Evolutionary conservation across 2,329 filamentous ascomycete species (phyloP), one percentile per base, ranked within the genome.

Genomic region (Orbilia quercus): DNA sequence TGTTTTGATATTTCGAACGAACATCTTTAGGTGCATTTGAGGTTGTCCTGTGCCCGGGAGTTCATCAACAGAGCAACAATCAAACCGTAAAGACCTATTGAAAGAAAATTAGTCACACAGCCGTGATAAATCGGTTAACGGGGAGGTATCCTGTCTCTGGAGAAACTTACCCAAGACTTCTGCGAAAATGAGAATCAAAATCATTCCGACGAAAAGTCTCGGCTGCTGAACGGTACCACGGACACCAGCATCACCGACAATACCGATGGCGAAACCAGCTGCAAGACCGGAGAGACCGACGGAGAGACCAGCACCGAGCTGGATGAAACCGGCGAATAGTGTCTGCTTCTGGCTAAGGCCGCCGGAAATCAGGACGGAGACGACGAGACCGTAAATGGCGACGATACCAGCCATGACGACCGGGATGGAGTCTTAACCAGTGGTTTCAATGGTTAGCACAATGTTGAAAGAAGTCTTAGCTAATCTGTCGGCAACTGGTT

Each of bases 361-460:
- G 81, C 92, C 90, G 80, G 91, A 92, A 80, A 95, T 92, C 80
- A 95, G 84, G 81, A 95, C 91, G 16, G 91, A 93, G 75, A 94
- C 91, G 83, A 95, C 91, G 77, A 95, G 87, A 79, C 91, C 91
- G 85, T 95, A 99, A 83, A 99, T 98, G 90, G 92, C 95, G 84
- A 99, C 98, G 84, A 99, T 99, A 98, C 95, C 95, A 86, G 95
- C 95, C 95, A 99, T 99, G 89, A 99, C 96, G 84, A 98, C 95
- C 82, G 95, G 95, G 77, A 98, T 94, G 83, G 98, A 97, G 87
- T 97, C 94, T 98, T 78, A 7, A 53, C 40, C 53, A 31, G 20
- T 23, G 31, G 20, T 16, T 62, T 75, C 38, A 72, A 54, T 25
- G 45, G 42, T 50, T 74, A 69, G 20, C 42, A 36, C 6, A 42